Conservation (phyloP, 2,329 filamentous ascomycete species). For the Fusarium hostae region DNA sequence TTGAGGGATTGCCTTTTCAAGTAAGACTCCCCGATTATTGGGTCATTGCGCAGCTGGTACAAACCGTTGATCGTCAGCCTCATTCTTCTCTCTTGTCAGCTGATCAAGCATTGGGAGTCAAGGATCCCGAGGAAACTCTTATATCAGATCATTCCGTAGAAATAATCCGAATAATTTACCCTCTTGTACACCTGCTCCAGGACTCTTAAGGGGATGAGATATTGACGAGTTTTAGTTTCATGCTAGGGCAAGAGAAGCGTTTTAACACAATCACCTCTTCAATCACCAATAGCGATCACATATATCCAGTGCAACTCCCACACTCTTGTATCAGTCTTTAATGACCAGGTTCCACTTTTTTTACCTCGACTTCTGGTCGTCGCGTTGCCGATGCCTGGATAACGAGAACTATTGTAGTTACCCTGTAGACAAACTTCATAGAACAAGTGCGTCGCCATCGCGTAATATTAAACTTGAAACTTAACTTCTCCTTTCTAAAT, state of each 20-base stretch:
- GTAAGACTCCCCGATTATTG: conserved; percentile 20
- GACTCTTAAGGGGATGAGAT: background rate
- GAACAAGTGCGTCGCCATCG: no score
- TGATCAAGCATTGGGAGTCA: background rate
- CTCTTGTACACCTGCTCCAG: background rate
- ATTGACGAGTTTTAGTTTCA: background rate
- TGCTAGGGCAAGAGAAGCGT: no score
- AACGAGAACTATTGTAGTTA: background rate
- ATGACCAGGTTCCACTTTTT: background rate
- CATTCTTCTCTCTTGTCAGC: background rate
- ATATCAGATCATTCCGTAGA: background rate
- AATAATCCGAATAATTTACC: background rate
- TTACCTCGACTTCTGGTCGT: background rate
- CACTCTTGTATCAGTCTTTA: background rate
- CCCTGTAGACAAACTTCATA: background rate
- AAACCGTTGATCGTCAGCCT: background rate
- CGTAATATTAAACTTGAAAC: background rate
- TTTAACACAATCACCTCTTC: no score
- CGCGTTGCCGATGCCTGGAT: background rate
- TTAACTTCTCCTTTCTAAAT: background rate
- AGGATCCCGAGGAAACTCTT: background rate
- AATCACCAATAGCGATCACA: background rate
- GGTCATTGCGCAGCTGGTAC: conserved; percentile 12
- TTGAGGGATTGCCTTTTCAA: background rate
- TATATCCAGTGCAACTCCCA: background rate